Evolutionary conservation across 805 yeast genomes (phyloP).

Genomic region (Sugiyamaella smithiae): DNA sequence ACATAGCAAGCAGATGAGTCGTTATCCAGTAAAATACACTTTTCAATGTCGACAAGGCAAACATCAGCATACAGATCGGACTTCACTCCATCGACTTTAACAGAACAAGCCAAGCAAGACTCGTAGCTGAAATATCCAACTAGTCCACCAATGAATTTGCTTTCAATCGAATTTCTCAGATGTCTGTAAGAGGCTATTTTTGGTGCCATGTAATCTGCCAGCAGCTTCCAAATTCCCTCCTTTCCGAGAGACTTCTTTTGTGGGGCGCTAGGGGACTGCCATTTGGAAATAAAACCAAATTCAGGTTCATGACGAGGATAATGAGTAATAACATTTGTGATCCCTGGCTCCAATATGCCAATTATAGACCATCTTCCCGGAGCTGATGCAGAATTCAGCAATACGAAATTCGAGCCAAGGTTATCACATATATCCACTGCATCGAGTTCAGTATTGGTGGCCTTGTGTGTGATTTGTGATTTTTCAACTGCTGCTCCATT

Average conservation of each 20-base stretch:
- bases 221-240: conserved; percentile 46
- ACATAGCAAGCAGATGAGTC: conserved; percentile 45
- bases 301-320: conserved; percentile 19
- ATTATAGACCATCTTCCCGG: conserved; percentile 90
- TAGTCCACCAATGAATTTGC: conserved; percentile 77
- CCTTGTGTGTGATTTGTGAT: conserved; percentile 5
- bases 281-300: conserved; percentile 19
- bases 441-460: conserved; percentile 4
- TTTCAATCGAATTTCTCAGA: conserved; percentile 30
- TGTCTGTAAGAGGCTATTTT: conserved; percentile 28
- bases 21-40: conserved; percentile 58
- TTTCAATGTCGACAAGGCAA: conserved; percentile 66
- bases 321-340: conserved; percentile 22
- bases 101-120: conserved; percentile 43
- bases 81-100: neutral
- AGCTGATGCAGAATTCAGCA: conserved; percentile 72
- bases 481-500: neutral
- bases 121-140: conserved; percentile 87
- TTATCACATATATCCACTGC: conserved; percentile 55
- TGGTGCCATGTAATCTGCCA: conserved; percentile 49
- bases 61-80: conserved; percentile 50
- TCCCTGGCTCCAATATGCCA: conserved; percentile 45
- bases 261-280: conserved; percentile 5
- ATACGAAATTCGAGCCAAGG: conserved; percentile 48
- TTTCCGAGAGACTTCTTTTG: neutral